phyloP scores from a whole-genome alignment of 129 eudicot species.

The Scalesia atractyloides region DNA sequence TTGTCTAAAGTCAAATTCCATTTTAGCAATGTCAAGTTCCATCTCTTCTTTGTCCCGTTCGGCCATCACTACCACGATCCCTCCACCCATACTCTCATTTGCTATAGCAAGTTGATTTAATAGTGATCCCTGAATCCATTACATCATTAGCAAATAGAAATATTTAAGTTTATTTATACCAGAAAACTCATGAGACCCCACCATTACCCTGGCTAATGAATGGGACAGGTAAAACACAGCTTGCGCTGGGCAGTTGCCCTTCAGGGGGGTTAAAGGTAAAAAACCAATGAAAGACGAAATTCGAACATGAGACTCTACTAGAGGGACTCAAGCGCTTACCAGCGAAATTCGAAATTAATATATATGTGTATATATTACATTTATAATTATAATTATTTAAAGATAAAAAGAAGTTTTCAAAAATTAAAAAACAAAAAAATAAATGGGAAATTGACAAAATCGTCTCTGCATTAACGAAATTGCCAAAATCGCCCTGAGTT shows the following conservation, averaged over 20 bases:
- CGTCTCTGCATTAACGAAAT: too few relatives aligned
- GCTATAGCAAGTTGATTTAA: conserved; percentile 88
- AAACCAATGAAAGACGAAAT: background rate
- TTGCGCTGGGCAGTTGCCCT: background rate
- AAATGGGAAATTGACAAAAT: too few relatives aligned
- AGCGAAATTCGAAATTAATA: too few relatives aligned
- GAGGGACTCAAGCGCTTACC: background rate
- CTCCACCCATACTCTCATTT: conserved; percentile 88
- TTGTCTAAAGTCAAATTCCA: conserved; percentile 88
- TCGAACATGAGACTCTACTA: background rate
- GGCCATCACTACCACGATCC: conserved; percentile 85
- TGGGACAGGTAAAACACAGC: background rate
- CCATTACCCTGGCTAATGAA: background rate
- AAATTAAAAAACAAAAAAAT: too few relatives aligned
- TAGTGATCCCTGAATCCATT: conserved; percentile 63
- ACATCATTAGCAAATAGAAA: conserved; percentile 11
- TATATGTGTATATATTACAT: too few relatives aligned
- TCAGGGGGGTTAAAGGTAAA: background rate
- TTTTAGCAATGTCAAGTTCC: conserved; percentile 84
- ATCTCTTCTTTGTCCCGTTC: conserved; percentile 94
- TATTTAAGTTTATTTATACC: background rate
- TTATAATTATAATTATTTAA: too few relatives aligned
- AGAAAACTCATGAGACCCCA: background rate
- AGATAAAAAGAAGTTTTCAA: too few relatives aligned
- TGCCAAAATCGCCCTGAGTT: too few relatives aligned